Percentiles rank a stretch among this genome's conserved stretches.
Conservation (phyloP, 2,329 filamentous ascomycete species). For the Davidsoniella virescens region DNA sequence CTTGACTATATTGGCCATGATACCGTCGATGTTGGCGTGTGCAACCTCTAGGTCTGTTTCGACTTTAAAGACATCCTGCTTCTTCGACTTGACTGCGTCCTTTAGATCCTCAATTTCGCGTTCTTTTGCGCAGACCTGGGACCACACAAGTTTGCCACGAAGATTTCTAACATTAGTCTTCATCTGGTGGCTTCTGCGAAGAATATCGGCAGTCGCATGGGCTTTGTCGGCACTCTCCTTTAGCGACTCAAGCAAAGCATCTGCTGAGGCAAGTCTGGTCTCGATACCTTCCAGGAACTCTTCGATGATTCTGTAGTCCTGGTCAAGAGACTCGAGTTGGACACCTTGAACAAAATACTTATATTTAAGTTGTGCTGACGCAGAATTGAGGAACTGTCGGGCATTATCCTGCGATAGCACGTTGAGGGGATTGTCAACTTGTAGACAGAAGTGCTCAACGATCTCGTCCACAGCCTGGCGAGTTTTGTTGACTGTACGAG, state of each 20-base stretch:
- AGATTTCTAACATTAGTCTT: conserved; percentile 43
- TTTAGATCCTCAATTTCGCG: conserved; percentile 22
- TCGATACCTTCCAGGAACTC: conserved; percentile 61
- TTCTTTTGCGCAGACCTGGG: conserved; percentile 68
- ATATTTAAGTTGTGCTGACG: conserved; percentile 73
- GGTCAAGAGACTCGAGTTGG: conserved; percentile 78
- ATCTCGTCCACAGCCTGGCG: conserved; percentile 83
- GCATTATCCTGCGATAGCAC: conserved; percentile 92
- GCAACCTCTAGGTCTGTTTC: not conserved
- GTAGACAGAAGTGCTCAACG: conserved; percentile 78
- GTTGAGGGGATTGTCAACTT: conserved; percentile 94
- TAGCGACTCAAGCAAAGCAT: conserved; percentile 47
- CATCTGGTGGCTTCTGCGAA: conserved; percentile 50
- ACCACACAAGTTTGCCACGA: conserved; percentile 63
- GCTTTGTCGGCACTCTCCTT: conserved; percentile 43
- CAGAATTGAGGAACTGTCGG: conserved; percentile 77
- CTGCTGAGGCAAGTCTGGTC: conserved; percentile 41
- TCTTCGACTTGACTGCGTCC: conserved; percentile 3
- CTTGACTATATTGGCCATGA: conserved; percentile 9
- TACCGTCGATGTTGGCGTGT: not conserved
- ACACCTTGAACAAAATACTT: conserved; percentile 93
- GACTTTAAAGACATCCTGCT: not conserved
- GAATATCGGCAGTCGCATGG: conserved; percentile 44
- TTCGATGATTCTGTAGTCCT: conserved; percentile 74
- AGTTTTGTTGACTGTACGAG: conserved; percentile 61